Base-by-base conservation (phyloP, 2,329 filamentous ascomycete genomes). In the Claviceps monticola region DNA sequence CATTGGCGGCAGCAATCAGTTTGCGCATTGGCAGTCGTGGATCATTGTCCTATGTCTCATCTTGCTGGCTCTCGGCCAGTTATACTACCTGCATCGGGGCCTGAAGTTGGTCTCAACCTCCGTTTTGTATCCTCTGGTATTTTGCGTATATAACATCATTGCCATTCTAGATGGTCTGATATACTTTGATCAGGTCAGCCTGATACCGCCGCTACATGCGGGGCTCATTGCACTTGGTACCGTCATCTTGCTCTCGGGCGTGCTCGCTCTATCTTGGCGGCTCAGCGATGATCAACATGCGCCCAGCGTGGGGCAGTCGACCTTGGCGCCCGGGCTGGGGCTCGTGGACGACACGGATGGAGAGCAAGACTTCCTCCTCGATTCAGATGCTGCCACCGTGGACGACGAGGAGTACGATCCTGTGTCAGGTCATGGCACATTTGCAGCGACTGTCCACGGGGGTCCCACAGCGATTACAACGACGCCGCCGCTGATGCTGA, bases 71-170 rank as follows among this genome's bases (percentile, higher is more conserved):
- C 76, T 98, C 45, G 86, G 83, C 45, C 93, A 98, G 68, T 78
- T 98, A 5, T 98, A 95, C 70, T 97, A 94, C 67, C 80, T 98
- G 55, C 93, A 98, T 64, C 81, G 88, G 44, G 93, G 93, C 50
- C 76, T 98, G 56, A 95, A 95, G 68, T 77, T 98, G 50, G 89
- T 94, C 66, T 96, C 90, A 51, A 97, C 93, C 21, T 95, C 88
- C 61, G 85, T 97, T 55, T 76, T 98, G 58, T 98, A 98, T 68
- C 93, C 93, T 5, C 83, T 97, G 60, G 90, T 97, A 41, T 98
- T 98, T 69, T 98, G 93, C 75, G 82, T 97, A 57, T 98, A 97
- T 76, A 98, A 98, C 74, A 95, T 98, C 62, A 90, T 97, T 62
- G 93, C 93, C 58, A 98, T 98, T 59, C 74, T 97, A 59, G 93